Evolutionary conservation across 2,329 filamentous ascomycete species (phyloP).

Genomic region (Aureobasidium leucospermi): DNA sequence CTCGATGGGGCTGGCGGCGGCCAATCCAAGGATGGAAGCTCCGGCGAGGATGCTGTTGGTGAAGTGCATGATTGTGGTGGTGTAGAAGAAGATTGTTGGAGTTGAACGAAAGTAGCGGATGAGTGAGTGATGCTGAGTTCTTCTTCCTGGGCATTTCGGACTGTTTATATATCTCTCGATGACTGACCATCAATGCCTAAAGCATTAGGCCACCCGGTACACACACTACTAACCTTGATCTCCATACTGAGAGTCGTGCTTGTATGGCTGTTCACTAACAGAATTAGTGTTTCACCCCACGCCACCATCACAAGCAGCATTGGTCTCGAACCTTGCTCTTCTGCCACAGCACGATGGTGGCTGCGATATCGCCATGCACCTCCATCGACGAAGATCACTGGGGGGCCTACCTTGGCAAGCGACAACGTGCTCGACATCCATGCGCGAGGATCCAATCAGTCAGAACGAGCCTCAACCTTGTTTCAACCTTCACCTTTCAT

Average conservation of each 20-base stretch:
- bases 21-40: background rate
- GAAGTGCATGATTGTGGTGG: background rate
- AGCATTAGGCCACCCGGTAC: background rate
- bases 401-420: background rate
- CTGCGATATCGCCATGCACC: background rate
- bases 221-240: too few species aligned
- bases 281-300: constrained; percentile 2
- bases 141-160: background rate
- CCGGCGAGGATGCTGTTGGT: constrained; percentile 1
- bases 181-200: background rate
- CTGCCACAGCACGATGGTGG: background rate
- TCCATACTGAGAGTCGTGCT: too few species aligned
- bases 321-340: background rate
- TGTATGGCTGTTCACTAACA: background rate
- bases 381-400: background rate
- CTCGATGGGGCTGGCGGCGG: constrained; percentile 1
- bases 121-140: background rate
- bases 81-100: background rate
- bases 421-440: background rate
- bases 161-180: background rate
- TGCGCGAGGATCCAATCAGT: background rate
- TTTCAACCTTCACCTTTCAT: background rate
- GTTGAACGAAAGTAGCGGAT: background rate
- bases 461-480: background rate
- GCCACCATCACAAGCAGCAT: background rate